Base-by-base conservation (phyloP, 2,329 filamentous ascomycete species). In the Aspergillus novofumigatus region DNA sequence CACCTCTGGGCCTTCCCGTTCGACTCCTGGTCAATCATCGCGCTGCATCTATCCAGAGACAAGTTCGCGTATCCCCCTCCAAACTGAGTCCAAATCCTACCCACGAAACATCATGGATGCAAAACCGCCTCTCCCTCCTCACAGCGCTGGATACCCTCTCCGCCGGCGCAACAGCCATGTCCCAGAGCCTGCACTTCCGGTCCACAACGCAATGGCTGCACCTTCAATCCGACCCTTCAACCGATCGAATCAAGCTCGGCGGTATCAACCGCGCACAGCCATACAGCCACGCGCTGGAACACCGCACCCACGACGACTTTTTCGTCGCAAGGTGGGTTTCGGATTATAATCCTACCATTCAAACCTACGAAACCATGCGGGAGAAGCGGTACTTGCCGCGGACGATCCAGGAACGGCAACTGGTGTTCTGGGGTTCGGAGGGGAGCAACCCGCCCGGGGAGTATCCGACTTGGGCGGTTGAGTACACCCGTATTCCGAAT, bases 1-100 rank as follows among this genome's bases (percentile, higher is more conserved):
- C 78, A 80, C 60, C 65, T 78, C 0, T 76, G 73, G 67, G 75
- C 76, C 1, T 78, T 76, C 42, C 77, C 76, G 0, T 78, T 77
- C 54, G 77, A 78, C 58, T 70, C 77, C 0, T 78, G 73, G 75
- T 78, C 76, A 11, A 69, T 79, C 25, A 58, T 72, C 4, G 67
- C 74, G 4, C 66, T 74, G 10, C 77, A 78, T 48, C 66, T 78
- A 11, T 50, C 67, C 1, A 62, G 73, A 29, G 69, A 69, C 23
- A 62, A 65, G 1, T 57, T 65, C 48, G 56, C 74, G 41, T 78
- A 78, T 53, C 65, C 72, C 65, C 72, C 1, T 52, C 51, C 4
- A 5, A 23, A 14, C 6, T 2, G 2, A 14, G 14, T 1, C 11
- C 32, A 14, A 14, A 25, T 10, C 5, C 32, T 2, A 5, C 21